These are phyloP conservation scores for Nepenthes mirabilis DNA, from an alignment of 148 eudicot species.

Conservation along the genomic window DNA sequence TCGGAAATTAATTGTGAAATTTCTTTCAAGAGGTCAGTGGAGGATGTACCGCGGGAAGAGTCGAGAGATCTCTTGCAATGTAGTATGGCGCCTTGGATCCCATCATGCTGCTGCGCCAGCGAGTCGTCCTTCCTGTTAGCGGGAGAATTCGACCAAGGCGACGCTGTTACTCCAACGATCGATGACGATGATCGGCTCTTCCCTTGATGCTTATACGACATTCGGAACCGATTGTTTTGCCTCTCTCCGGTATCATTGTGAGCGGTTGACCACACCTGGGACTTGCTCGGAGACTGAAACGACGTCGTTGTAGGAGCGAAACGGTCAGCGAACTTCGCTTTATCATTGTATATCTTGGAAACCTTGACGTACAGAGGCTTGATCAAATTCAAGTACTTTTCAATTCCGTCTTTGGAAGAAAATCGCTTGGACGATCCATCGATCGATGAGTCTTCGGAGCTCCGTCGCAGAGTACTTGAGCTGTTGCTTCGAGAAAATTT, in stretches of 20 bases:
- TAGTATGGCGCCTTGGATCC: constrained; percentile 54
- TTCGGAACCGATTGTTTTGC: constrained; percentile 9
- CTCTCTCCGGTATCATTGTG: constrained; percentile 7
- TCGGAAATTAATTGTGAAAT: neutral
- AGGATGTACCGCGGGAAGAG: constrained; percentile 15
- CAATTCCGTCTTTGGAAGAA: constrained; percentile 14
- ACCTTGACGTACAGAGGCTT: constrained; percentile 17
- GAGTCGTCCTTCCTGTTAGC: constrained; percentile 22
- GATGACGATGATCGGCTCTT: constrained; percentile 38
- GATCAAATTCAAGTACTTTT: constrained; percentile 18
- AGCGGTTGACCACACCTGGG: neutral
- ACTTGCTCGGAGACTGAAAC: neutral
- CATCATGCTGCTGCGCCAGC: constrained; percentile 22
- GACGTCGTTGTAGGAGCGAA: constrained; percentile 1
- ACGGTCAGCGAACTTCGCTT: neutral
- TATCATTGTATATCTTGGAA: constrained; percentile 7
- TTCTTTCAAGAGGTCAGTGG: neutral
- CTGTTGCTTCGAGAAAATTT: constrained; percentile 13
- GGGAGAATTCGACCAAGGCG: constrained; percentile 1
- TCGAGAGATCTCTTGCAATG: constrained; percentile 40
- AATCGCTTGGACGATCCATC: constrained; percentile 17
- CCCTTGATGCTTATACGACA: constrained; percentile 13
- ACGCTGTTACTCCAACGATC: constrained; percentile 9
- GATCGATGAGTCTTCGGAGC: neutral
- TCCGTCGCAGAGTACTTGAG: constrained; percentile 4